Conservation (phyloP, 2,329 filamentous ascomycete species). For the Fusarium vanettenii region DNA sequence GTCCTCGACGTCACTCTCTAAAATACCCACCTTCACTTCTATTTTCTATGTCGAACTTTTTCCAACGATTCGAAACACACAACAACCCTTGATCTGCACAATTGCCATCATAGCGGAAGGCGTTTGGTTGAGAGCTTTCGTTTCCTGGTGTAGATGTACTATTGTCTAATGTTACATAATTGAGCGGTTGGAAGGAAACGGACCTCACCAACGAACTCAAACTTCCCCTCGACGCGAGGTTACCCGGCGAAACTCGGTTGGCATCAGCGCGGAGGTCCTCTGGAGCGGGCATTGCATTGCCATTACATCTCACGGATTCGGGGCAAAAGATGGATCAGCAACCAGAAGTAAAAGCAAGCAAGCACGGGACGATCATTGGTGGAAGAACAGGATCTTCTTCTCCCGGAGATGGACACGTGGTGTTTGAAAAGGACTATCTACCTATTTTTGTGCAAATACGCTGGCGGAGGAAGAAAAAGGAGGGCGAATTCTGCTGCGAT, state of each 20-base stretch:
- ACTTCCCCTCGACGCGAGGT: slow-evolving; percentile 38
- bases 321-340: slow-evolving; percentile 46
- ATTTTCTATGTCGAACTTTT: slow-evolving; percentile 46
- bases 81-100: slow-evolving; percentile 49
- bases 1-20: slow-evolving; percentile 91
- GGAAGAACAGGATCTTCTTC: slow-evolving; percentile 39
- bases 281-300: slow-evolving; percentile 45
- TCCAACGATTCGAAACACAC: slow-evolving; percentile 45
- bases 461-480: slow-evolving; percentile 24
- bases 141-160: slow-evolving; percentile 63
- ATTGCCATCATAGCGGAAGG: slow-evolving; percentile 65
- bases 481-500: not conserved
- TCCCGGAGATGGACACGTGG: slow-evolving; percentile 25
- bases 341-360: slow-evolving; percentile 32
- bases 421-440: slow-evolving; percentile 22
- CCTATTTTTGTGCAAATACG: slow-evolving; percentile 17
- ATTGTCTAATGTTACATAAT: slow-evolving; percentile 64
- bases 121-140: slow-evolving; percentile 63
- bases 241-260: slow-evolving; percentile 31
- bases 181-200: slow-evolving; percentile 40
- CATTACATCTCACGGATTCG: slow-evolving; percentile 49
- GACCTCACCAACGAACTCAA: slow-evolving; percentile 37
- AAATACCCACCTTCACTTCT: slow-evolving; percentile 51
- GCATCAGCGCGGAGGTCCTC: slow-evolving; percentile 30
- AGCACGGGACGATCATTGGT: slow-evolving; percentile 35